A percentile compares a stretch with the other conserved stretches of the same genome.
These are phyloP conservation scores for Pogostemon cablin DNA, from an alignment of 257 asterid species.

Conservation along the genomic window DNA sequence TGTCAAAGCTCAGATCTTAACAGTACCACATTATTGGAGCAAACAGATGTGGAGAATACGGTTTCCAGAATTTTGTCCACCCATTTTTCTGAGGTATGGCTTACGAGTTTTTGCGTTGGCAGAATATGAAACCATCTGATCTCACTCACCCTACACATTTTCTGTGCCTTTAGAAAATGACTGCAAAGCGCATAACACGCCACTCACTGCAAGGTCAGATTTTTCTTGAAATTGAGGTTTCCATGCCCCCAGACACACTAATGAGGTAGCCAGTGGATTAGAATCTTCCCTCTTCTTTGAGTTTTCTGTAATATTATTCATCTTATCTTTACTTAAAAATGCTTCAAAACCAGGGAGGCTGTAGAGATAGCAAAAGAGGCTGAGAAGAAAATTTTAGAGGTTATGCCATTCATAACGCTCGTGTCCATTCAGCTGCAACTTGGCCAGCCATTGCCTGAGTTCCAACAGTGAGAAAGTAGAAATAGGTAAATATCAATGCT, in stretches of 20 bases:
- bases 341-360: conserved; percentile 61
- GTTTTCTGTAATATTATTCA: not conserved
- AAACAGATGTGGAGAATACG: conserved; percentile 51
- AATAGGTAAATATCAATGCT: not conserved
- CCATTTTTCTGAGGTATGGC: conserved; percentile 64
- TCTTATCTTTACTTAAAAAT: not conserved
- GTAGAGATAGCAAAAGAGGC: conserved; percentile 66
- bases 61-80: conserved; percentile 60
- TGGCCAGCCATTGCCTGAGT: conserved; percentile 56
- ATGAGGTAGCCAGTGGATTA: conserved; percentile 49
- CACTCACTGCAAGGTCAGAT: conserved; percentile 83
- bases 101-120: not conserved
- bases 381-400: conserved; percentile 60
- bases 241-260: conserved; percentile 70
- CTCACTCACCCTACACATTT: too few species aligned
- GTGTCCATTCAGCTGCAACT: conserved; percentile 76
- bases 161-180: conserved; percentile 62
- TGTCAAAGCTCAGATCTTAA: conserved; percentile 30
- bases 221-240: conserved; percentile 80
- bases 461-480: conserved; percentile 34
- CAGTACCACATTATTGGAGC: conserved; percentile 39
- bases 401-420: conserved; percentile 46
- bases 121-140: not conserved
- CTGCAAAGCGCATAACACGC: conserved; percentile 67
- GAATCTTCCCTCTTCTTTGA: not conserved